phyloP scores from a whole-genome alignment of 176 grass and related monocot species.

The Avena atlantica region DNA sequence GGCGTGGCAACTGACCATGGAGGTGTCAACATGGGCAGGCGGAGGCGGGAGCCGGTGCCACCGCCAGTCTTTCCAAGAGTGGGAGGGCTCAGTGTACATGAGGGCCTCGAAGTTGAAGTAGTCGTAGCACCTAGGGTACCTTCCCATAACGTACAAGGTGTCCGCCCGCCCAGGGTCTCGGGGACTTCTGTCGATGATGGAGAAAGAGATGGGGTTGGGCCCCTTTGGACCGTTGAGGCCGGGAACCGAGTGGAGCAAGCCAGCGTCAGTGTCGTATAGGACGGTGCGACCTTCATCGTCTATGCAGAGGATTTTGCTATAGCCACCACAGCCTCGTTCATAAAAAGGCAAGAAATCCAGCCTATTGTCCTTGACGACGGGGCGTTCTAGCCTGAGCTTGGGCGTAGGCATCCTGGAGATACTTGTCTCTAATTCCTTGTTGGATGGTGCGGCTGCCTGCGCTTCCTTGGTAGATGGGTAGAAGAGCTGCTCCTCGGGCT shows the following conservation, averaged over 20 bases:
- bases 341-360: not conserved
- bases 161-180: not conserved
- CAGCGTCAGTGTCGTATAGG: not conserved
- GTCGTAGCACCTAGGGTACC: not conserved
- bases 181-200: not conserved
- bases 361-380: not conserved
- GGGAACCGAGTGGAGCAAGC: not conserved
- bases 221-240: conserved; percentile 9
- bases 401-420: not conserved
- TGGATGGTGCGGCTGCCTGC: not conserved
- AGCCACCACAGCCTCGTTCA: not conserved
- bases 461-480: not conserved
- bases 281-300: not conserved
- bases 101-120: conserved; percentile 1
- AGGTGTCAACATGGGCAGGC: not conserved
- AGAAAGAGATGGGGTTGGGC: not conserved
- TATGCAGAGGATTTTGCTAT: not conserved
- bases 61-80: not conserved
- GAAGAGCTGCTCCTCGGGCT: conserved; percentile 1
- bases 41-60: not conserved
- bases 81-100: not conserved
- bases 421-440: not conserved
- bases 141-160: not conserved
- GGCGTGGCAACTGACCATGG: not conserved
- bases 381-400: not conserved